Base-by-base conservation (phyloP, 163 green algal species). In the Dunaliella salina region DNA sequence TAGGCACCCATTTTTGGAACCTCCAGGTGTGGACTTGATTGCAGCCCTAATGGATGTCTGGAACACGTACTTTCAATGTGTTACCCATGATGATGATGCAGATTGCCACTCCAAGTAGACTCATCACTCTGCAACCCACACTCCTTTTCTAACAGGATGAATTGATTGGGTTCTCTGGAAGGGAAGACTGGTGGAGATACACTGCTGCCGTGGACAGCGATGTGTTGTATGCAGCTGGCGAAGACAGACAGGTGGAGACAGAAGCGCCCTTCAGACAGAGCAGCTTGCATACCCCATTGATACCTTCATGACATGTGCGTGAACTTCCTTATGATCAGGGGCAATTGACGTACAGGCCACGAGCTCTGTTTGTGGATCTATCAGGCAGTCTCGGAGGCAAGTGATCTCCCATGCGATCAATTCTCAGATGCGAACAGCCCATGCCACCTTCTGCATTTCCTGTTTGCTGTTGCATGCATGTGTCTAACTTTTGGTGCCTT, bases 1-100 rank as follows among this genome's bases (percentile, higher is more conserved):
- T 95, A 0, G 95, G 93, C 11, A 87, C 95, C 1, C 95, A 98
- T 86, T 97, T 93, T 81, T 98, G 95, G 95, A 98, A 98, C 87
- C 86, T 98, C 20, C 94, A 97, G 92, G 95, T 93, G 95, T 93
- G 80, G 24, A 26, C 40, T 50, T 50, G 40, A 8, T 15, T 50
- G 40, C 40, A 50, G 40, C 40, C 8, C 40, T 8, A 50, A 50
- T 8, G 8, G 40, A 50, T 50, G 40, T n/a, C n/a, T n/a, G n/a
- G n/a, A 50, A 50, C 40, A 50, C 40, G 4, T 50, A 15, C 4
- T 50, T 50, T 50, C 8, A 3, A 50, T 50, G 3, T 50, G 40
- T 50, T 8, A 50, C 40, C 40, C 40, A 50, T 50, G 40, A 50
- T 50, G 40, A 50, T 8, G 40, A 50, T 50, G 40, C 40, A 50